phyloP scores from a whole-genome alignment of 257 asterid genomes.

The Fraxinus cuspidata region DNA sequence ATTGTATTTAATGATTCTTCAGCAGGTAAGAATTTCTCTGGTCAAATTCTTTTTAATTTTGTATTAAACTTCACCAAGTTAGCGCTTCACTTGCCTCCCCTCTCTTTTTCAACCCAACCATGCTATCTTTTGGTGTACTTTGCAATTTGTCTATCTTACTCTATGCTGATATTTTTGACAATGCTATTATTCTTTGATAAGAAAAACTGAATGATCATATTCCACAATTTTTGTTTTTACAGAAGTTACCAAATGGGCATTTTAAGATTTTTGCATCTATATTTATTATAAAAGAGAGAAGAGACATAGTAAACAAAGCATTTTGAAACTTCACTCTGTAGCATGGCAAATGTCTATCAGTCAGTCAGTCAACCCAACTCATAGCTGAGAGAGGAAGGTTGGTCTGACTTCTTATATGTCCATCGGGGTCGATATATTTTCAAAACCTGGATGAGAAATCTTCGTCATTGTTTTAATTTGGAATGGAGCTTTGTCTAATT shows the following conservation, averaged over 20 bases:
- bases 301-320: neutral
- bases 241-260: neutral
- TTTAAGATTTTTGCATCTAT: neutral
- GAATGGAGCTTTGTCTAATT: neutral
- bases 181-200: neutral
- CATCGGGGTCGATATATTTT: neutral
- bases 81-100: neutral
- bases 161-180: neutral
- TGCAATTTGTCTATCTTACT: neutral
- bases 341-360: neutral
- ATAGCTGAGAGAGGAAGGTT: neutral
- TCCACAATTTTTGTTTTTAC: neutral
- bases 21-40: constrained; percentile 55
- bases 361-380: neutral
- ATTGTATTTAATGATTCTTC: constrained; percentile 66
- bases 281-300: neutral
- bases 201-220: neutral
- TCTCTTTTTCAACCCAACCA: neutral
- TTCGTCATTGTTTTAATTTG: neutral
- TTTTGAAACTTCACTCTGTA: neutral
- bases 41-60: neutral
- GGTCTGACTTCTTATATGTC: neutral
- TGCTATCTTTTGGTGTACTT: neutral
- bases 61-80: neutral
- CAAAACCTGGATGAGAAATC: neutral